phyloP scores from a whole-genome alignment of 1,284 basidiomycete genomes.

The Amylostereum areolatum region DNA sequence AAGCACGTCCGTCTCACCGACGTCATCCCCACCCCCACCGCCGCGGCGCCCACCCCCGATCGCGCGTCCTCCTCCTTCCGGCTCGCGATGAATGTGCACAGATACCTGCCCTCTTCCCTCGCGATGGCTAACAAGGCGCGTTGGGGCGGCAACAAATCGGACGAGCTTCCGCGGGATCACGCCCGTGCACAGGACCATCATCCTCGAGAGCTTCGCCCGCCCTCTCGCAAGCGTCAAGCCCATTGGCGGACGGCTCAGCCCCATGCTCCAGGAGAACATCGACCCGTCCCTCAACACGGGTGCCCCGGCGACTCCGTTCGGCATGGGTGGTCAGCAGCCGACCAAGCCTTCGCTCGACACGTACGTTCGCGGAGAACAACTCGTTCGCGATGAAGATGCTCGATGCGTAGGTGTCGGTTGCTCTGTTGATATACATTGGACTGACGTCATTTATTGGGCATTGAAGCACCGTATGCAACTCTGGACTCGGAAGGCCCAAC shows the following conservation, averaged over 20 bases:
- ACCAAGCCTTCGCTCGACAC: constrained; percentile 59
- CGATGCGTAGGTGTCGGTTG: constrained; percentile 64
- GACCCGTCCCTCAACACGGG: constrained; percentile 66
- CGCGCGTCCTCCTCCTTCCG: constrained; percentile 20
- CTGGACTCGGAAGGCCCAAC: constrained; percentile 74
- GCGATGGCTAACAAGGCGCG: constrained; percentile 39
- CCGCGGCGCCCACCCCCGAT: constrained; percentile 38
- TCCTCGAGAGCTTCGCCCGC: constrained; percentile 49
- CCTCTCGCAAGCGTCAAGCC: constrained; percentile 19
- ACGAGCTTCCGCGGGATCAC: constrained; percentile 62
- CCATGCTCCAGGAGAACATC: constrained; percentile 68
- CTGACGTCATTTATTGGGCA: constrained; percentile 1
- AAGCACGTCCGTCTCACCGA: constrained; percentile 89
- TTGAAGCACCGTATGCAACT: constrained; percentile 74
- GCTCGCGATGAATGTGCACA: constrained; percentile 72
- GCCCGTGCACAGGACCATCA: constrained; percentile 79
- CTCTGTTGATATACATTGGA: too few species aligned
- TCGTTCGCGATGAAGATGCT: constrained; percentile 79
- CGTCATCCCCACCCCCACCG: constrained; percentile 65
- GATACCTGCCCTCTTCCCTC: constrained; percentile 71
- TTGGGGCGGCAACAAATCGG: constrained; percentile 73
- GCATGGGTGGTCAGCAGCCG: too few species aligned
- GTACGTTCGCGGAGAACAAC: constrained; percentile 71
- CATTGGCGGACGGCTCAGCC: constrained; percentile 16
- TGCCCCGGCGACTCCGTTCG: constrained; percentile 12